Evolutionary conservation across 306 rosid species (phyloP).

Genomic region (Cajanus cajan): DNA sequence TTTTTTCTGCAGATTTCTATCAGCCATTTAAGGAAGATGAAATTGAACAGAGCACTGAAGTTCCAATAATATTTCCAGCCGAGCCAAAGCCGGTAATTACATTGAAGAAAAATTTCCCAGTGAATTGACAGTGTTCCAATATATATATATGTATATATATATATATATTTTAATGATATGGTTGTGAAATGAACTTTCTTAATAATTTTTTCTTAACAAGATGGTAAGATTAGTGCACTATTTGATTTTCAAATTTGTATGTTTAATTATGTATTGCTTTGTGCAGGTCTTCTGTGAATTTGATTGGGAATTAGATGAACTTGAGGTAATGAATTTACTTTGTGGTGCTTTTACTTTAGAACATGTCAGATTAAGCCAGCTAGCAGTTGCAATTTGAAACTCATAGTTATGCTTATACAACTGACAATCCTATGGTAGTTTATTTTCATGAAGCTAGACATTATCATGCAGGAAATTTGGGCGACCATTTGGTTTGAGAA

Average conservation of each 20-base stretch:
- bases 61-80: constrained; percentile 67
- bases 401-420: background rate
- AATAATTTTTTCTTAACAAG: background rate
- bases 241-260: background rate
- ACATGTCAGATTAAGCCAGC: background rate
- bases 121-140: background rate
- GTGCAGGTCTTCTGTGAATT: constrained; percentile 77
- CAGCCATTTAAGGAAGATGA: constrained; percentile 88
- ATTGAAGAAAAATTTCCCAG: background rate
- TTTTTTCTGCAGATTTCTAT: constrained; percentile 63
- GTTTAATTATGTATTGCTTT: constrained; percentile 15
- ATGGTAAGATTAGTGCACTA: background rate
- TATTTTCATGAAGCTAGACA: background rate
- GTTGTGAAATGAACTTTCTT: background rate
- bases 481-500: background rate
- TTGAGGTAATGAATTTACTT: constrained; percentile 55
- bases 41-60: constrained; percentile 83
- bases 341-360: constrained; percentile 3
- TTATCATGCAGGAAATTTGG: background rate
- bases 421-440: background rate
- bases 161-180: no score
- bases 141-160: no score
- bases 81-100: constrained; percentile 73
- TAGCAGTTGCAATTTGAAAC: background rate
- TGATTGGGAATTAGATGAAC: constrained; percentile 91